phyloP scores from a whole-genome alignment of 495 filamentous ascomycete genomes.

The Talaromyces nanjingensis region DNA sequence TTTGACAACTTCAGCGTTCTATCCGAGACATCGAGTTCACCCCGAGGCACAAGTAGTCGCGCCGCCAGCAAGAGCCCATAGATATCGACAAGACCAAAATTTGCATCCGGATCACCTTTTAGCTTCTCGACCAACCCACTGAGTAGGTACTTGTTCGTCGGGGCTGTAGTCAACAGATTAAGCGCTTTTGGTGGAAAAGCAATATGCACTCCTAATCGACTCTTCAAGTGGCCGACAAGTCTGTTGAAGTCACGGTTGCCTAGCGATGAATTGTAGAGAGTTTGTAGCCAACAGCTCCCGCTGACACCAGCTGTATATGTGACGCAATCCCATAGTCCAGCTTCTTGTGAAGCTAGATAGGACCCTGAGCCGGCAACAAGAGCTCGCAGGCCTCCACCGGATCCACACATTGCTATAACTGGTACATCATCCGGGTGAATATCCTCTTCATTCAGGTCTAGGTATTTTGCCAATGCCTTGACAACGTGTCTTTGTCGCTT shows the following conservation, averaged over 20 bases:
- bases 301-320: constrained; percentile 94
- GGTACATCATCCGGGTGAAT: constrained; percentile 92
- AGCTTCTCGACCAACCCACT: constrained; percentile 85
- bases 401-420: constrained; percentile 85
- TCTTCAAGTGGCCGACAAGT: constrained; percentile 78
- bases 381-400: constrained; percentile 83
- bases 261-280: constrained; percentile 85
- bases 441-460: constrained; percentile 66
- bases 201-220: constrained; percentile 76
- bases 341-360: constrained; percentile 69
- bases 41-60: constrained; percentile 75
- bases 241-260: constrained; percentile 51
- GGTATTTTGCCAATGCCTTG: constrained; percentile 70
- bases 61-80: constrained; percentile 84
- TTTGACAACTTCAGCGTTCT: constrained; percentile 82
- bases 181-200: constrained; percentile 84
- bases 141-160: constrained; percentile 88
- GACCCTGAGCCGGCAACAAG: constrained; percentile 85
- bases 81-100: constrained; percentile 85
- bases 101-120: constrained; percentile 69
- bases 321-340: constrained; percentile 83
- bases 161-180: constrained; percentile 65
- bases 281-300: constrained; percentile 92
- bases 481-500: constrained; percentile 58
- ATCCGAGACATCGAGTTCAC: constrained; percentile 67